These are phyloP conservation scores for Sistotremastrum suecicum DNA, from an alignment of 768 basidiomycete species.

Conservation along the genomic window DNA sequence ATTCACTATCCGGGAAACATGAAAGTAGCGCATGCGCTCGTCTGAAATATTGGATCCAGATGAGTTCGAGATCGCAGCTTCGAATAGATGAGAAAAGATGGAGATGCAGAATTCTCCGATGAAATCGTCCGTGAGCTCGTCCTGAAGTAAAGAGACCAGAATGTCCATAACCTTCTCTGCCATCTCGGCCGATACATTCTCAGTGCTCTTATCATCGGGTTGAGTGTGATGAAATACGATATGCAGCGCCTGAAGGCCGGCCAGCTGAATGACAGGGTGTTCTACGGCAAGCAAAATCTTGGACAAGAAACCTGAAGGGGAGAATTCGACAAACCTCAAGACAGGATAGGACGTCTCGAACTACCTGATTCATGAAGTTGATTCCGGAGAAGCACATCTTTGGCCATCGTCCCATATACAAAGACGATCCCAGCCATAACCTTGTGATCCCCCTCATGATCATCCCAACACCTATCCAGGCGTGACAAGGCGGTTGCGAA, in stretches of 20 bases:
- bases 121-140: constrained; percentile 34
- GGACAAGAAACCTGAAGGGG: constrained; percentile 33
- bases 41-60: too few relatives aligned
- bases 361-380: too few relatives aligned
- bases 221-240: constrained; percentile 53
- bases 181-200: constrained; percentile 21
- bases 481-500: too few relatives aligned
- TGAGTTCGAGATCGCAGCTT: constrained; percentile 19
- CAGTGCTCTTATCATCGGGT: constrained; percentile 20
- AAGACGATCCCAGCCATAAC: too few relatives aligned
- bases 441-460: too few relatives aligned
- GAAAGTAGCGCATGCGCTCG: too few relatives aligned
- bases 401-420: too few relatives aligned
- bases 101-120: constrained; percentile 37
- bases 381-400: too few relatives aligned
- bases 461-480: too few relatives aligned
- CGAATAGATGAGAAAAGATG: constrained; percentile 37
- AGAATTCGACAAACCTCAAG: too few relatives aligned
- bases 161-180: constrained; percentile 25
- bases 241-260: constrained; percentile 40
- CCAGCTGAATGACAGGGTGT: constrained; percentile 29
- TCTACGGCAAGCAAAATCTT: constrained; percentile 43
- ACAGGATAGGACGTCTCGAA: too few relatives aligned
- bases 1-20: too few relatives aligned
- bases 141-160: constrained; percentile 32